phyloP scores from a whole-genome alignment of 1,284 basidiomycete genomes.

The Stereum hirsutum region DNA sequence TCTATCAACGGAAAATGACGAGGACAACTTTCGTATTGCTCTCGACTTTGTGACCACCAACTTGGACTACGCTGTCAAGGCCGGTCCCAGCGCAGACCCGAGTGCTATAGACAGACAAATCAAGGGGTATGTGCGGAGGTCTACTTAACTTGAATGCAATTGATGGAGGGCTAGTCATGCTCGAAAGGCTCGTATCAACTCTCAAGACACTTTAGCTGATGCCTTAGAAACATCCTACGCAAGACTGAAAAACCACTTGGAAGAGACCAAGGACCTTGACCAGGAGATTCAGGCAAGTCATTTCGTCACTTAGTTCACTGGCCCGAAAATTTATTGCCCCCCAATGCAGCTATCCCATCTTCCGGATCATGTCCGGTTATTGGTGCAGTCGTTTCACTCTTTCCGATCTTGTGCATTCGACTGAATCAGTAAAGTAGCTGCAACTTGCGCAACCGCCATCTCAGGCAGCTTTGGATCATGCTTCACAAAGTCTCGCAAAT shows the following conservation, averaged over 20 bases:
- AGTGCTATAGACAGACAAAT: slow-evolving; percentile 43
- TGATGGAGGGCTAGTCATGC: slow-evolving; percentile 34
- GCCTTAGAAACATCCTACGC: slow-evolving; percentile 44
- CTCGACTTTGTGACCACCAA: slow-evolving; percentile 45
- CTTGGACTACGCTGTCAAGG: slow-evolving; percentile 42
- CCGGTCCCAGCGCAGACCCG: slow-evolving; percentile 46
- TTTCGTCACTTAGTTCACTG: neutral
- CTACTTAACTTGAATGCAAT: too few species aligned
- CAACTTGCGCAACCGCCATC: slow-evolving; percentile 45
- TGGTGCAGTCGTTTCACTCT: slow-evolving; percentile 34
- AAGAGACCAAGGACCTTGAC: slow-evolving; percentile 48
- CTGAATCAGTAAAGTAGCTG: slow-evolving; percentile 28
- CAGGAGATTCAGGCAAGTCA: slow-evolving; percentile 48
- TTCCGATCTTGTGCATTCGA: neutral
- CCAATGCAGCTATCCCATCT: slow-evolving; percentile 39
- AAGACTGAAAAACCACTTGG: slow-evolving; percentile 38
- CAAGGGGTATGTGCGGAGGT: slow-evolving; percentile 34
- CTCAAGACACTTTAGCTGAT: slow-evolving; percentile 45
- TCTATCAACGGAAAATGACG: slow-evolving; percentile 25
- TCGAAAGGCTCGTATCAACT: slow-evolving; percentile 63
- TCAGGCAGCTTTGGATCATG: slow-evolving; percentile 35
- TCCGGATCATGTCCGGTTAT: slow-evolving; percentile 61
- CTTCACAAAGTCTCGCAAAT: slow-evolving; percentile 38
- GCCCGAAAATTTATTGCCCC: neutral
- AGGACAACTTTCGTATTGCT: slow-evolving; percentile 35